Percentiles rank a stretch among this genome's conserved stretches.
Evolutionary conservation across 2,329 filamentous ascomycete genomes (phyloP).

Genomic region (Graphilbum fragrans): DNA sequence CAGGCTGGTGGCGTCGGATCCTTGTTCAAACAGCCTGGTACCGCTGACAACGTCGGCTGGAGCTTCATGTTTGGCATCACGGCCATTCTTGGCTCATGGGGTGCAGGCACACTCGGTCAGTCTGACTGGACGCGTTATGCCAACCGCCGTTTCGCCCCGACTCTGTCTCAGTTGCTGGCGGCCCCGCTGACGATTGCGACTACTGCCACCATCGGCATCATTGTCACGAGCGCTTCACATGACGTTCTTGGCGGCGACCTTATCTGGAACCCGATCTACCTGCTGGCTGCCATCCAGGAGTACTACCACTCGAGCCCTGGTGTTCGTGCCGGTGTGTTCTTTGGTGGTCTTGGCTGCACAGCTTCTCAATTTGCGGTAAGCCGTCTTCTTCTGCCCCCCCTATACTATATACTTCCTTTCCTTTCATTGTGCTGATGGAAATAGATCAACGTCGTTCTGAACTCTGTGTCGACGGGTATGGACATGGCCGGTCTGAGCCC

Average conservation of each 20-base stretch:
- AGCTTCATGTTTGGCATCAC: slow-evolving; percentile 25
- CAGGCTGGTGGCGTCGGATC: slow-evolving; percentile 18
- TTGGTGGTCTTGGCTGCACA: slow-evolving; percentile 24
- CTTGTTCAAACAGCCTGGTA: slow-evolving; percentile 11
- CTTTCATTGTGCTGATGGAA: not conserved
- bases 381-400: not conserved
- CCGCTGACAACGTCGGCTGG: slow-evolving; percentile 19
- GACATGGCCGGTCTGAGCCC: slow-evolving; percentile 40
- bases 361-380: slow-evolving; percentile 15
- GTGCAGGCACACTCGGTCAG: slow-evolving; percentile 31
- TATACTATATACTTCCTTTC: too few species aligned
- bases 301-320: slow-evolving; percentile 12
- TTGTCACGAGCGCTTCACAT: slow-evolving; percentile 17
- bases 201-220: slow-evolving; percentile 22
- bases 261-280: slow-evolving; percentile 28
- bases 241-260: slow-evolving; percentile 20
- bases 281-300: slow-evolving; percentile 17
- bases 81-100: slow-evolving; percentile 28
- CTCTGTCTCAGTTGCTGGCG: slow-evolving; percentile 19
- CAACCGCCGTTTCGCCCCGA: slow-evolving; percentile 21
- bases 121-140: slow-evolving; percentile 31
- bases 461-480: slow-evolving; percentile 38
- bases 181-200: slow-evolving; percentile 13
- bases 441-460: slow-evolving; percentile 18
- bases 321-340: slow-evolving; percentile 30